These are phyloP conservation scores for Crithidia thermophila DNA, from an alignment of 208 protist species.

Conservation along the genomic window DNA sequence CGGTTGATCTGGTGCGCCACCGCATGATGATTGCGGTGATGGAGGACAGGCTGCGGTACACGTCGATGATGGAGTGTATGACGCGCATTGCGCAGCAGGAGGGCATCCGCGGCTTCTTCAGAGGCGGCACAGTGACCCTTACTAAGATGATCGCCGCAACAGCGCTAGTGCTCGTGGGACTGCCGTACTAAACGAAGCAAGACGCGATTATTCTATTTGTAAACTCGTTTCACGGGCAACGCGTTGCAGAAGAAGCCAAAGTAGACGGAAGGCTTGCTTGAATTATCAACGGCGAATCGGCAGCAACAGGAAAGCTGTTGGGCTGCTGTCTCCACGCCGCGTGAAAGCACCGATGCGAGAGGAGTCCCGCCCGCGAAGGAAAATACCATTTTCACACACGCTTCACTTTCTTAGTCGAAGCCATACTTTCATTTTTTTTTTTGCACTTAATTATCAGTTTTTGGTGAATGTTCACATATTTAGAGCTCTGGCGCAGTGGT, in stretches of 20 bases:
- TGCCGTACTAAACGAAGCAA: conserved; percentile 29
- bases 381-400: conserved; percentile 1
- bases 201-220: background rate
- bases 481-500: too few relatives aligned
- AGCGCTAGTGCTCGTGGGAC: conserved; percentile 37
- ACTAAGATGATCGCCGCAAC: conserved; percentile 53
- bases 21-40: conserved; percentile 86
- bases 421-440: too few relatives aligned
- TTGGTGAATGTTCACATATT: too few relatives aligned
- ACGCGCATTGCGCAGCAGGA: conserved; percentile 57
- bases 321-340: too few relatives aligned
- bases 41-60: conserved; percentile 65
- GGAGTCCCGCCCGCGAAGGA: too few relatives aligned
- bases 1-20: conserved; percentile 73
- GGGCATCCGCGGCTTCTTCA: conserved; percentile 69
- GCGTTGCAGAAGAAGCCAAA: too few relatives aligned
- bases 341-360: background rate
- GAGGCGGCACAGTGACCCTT: conserved; percentile 66
- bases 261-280: too few relatives aligned
- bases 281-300: too few relatives aligned
- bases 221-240: too few relatives aligned
- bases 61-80: conserved; percentile 56
- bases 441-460: too few relatives aligned
- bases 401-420: too few relatives aligned
- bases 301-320: too few relatives aligned